phyloP scores from a whole-genome alignment of 116 monocot genomes.

The Iris pallida region DNA sequence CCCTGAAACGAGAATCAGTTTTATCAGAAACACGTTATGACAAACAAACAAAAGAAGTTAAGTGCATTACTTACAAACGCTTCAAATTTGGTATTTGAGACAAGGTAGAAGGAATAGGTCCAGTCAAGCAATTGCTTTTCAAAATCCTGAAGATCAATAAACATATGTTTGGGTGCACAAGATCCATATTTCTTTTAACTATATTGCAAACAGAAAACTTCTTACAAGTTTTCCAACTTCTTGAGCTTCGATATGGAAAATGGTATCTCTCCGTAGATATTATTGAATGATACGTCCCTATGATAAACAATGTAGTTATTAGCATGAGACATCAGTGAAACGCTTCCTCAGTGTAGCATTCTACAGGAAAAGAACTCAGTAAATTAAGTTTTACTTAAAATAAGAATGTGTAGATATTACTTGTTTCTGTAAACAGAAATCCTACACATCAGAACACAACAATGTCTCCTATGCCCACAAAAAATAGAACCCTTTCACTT shows the following conservation, averaged over 20 bases:
- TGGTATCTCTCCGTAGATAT: slow-evolving; percentile 82
- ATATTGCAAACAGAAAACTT: background rate
- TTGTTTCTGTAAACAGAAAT: too few relatives aligned
- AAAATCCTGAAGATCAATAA: slow-evolving; percentile 44
- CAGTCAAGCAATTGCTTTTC: slow-evolving; percentile 82
- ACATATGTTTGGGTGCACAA: background rate
- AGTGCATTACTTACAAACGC: slow-evolving; percentile 45
- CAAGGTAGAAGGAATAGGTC: slow-evolving; percentile 88
- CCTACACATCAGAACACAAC: too few relatives aligned
- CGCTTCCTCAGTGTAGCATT: too few relatives aligned
- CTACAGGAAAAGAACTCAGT: too few relatives aligned
- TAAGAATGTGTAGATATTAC: too few relatives aligned
- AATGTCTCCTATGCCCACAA: too few relatives aligned
- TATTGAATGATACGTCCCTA: slow-evolving; percentile 89
- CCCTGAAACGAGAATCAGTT: slow-evolving; percentile 33
- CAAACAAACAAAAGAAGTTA: background rate
- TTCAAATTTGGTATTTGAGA: slow-evolving; percentile 95
- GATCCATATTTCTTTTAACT: background rate
- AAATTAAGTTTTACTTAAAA: too few relatives aligned
- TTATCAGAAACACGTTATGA: background rate
- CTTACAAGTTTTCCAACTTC: slow-evolving; percentile 81
- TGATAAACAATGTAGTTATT: background rate
- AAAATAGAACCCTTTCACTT: too few relatives aligned
- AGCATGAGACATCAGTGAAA: too few relatives aligned
- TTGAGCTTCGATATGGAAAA: slow-evolving; percentile 91